Evolutionary conservation across 352 stramenopile genomes (phyloP).

Genomic region (Phytopythium kandeliae): DNA sequence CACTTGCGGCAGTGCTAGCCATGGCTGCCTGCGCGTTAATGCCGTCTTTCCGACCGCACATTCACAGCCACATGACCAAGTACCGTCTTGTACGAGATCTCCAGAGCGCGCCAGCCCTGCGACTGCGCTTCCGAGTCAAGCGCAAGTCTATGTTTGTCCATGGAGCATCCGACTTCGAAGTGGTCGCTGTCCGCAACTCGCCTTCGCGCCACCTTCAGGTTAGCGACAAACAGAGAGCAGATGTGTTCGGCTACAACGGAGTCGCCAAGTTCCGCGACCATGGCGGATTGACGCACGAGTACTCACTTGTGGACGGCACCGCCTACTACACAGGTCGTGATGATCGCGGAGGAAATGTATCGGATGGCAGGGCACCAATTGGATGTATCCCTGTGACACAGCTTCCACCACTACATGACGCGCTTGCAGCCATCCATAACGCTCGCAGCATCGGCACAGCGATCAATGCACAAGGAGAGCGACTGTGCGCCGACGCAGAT

Average conservation of each 20-base stretch:
- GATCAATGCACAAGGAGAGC: slow-evolving; percentile 1
- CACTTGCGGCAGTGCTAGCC: background rate
- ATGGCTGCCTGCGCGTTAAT: background rate
- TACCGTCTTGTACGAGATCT: slow-evolving; percentile 33
- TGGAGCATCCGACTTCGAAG: slow-evolving; percentile 19
- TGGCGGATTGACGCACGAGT: slow-evolving; percentile 19
- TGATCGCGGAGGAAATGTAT: slow-evolving; percentile 1
- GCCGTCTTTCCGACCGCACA: slow-evolving; percentile 18
- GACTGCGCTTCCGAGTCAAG: slow-evolving; percentile 25
- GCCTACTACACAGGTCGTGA: slow-evolving; percentile 18
- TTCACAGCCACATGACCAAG: slow-evolving; percentile 32
- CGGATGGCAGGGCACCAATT: slow-evolving; percentile 3
- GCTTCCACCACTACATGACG: slow-evolving; percentile 23
- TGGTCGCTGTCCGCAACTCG: slow-evolving; percentile 8
- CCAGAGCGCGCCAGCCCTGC: slow-evolving; percentile 18
- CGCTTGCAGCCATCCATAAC: slow-evolving; percentile 20
- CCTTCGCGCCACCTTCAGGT: background rate
- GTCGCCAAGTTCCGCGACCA: slow-evolving; percentile 21
- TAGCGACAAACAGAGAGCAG: background rate
- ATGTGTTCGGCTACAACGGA: slow-evolving; percentile 27
- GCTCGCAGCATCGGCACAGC: slow-evolving; percentile 11
- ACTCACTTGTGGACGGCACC: slow-evolving; percentile 27
- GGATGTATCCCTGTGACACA: slow-evolving; percentile 18
- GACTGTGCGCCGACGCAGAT: slow-evolving; percentile 13
- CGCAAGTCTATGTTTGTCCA: slow-evolving; percentile 30